phyloP scores from a whole-genome alignment of 495 filamentous ascomycete genomes.

The Lasiosphaeriaceae sp. region DNA sequence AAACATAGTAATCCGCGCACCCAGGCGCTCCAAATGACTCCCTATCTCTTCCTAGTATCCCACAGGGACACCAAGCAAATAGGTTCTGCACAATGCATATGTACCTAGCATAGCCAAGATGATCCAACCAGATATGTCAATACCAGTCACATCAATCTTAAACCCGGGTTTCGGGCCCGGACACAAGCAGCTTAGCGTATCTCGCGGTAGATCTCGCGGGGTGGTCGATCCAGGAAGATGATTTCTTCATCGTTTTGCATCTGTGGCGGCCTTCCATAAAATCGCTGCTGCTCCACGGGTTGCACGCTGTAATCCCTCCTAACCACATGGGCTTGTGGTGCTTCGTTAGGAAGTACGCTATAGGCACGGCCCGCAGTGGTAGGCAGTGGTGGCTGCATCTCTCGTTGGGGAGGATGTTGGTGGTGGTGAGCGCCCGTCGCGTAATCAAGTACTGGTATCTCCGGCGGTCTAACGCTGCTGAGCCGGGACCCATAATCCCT shows the following conservation, averaged over 20 bases:
- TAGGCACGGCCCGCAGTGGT: conserved; percentile 35
- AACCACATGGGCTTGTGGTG: neutral
- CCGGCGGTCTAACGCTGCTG: conserved; percentile 36
- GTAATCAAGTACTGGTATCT: conserved; percentile 40
- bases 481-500: conserved; percentile 22
- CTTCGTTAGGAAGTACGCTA: conserved; percentile 35
- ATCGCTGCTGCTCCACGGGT: conserved; percentile 27
- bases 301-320: conserved; percentile 30
- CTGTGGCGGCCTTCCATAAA: conserved; percentile 21
- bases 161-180: neutral
- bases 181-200: neutral
- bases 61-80: too few species aligned
- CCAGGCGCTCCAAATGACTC: too few species aligned
- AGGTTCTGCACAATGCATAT: too few species aligned
- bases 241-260: conserved; percentile 39
- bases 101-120: too few species aligned
- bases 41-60: too few species aligned
- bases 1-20: too few species aligned
- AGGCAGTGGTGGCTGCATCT: conserved; percentile 26
- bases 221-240: conserved; percentile 42
- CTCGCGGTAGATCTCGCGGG: conserved; percentile 32
- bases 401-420: conserved; percentile 36
- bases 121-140: neutral
- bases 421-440: conserved; percentile 20
- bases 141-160: too few species aligned